Evolutionary conservation across 192 early-diverging fungal species (phyloP).

Genomic region (Podila verticillata): DNA sequence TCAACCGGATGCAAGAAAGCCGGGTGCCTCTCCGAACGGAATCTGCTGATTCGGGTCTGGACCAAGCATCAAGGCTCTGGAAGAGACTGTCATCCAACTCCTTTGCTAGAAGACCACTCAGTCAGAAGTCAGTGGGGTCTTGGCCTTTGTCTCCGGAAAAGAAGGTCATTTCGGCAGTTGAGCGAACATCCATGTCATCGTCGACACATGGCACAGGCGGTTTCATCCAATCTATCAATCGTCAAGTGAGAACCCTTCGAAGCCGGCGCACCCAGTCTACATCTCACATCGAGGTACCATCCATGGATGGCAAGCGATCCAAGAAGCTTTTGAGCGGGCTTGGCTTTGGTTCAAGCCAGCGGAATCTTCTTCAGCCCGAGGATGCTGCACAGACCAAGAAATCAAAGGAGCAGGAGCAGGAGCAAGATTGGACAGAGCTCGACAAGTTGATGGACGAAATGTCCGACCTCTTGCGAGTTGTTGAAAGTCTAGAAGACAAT

Average conservation of each 20-base stretch:
- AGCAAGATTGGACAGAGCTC: slow-evolving; percentile 33
- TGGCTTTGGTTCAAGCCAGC: not conserved
- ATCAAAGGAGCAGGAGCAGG: slow-evolving; percentile 19
- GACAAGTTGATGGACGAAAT: slow-evolving; percentile 50
- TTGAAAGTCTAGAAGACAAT: slow-evolving; percentile 12
- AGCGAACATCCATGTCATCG: not conserved
- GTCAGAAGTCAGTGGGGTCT: not conserved
- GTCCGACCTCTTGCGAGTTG: slow-evolving; percentile 18
- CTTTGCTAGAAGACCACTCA: slow-evolving; percentile 5
- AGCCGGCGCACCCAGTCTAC: slow-evolving; percentile 47
- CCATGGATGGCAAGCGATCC: not conserved
- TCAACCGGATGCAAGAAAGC: slow-evolving; percentile 48
- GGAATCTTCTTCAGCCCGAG: not conserved
- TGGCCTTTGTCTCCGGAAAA: slow-evolving; percentile 13
- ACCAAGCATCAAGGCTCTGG: slow-evolving; percentile 41
- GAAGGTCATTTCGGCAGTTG: not conserved
- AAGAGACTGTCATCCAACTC: slow-evolving; percentile 42
- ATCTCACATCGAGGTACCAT: slow-evolving; percentile 34
- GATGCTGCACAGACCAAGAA: not conserved
- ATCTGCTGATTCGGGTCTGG: slow-evolving; percentile 41
- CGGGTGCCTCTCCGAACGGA: slow-evolving; percentile 28
- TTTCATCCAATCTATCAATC: slow-evolving; percentile 43
- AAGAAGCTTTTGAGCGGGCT: not conserved
- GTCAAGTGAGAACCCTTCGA: slow-evolving; percentile 31
- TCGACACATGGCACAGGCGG: slow-evolving; percentile 12